Evolutionary conservation across 768 basidiomycete species (phyloP).

Genomic region (Psilocybe tampanensis): DNA sequence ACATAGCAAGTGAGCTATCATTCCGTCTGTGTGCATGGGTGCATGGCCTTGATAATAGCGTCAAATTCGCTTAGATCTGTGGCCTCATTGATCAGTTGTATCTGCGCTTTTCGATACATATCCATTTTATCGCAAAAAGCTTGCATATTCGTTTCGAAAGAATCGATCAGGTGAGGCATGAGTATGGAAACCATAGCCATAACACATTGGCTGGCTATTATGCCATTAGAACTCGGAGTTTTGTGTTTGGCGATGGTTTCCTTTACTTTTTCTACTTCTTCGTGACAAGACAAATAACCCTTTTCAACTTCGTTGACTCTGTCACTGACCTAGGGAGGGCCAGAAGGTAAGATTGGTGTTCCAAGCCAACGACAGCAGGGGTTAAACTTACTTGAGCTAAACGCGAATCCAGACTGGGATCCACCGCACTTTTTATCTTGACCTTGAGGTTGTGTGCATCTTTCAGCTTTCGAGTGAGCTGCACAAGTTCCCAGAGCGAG

Average conservation of each 20-base stretch:
- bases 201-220: background rate
- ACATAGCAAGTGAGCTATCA: too few species aligned
- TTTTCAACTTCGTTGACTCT: background rate
- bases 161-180: background rate
- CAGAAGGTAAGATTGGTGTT: background rate
- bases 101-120: background rate
- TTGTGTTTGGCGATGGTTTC: background rate
- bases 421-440: background rate
- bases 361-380: too few species aligned
- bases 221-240: too few species aligned
- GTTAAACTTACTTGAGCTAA: background rate
- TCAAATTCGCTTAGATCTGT: background rate
- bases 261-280: background rate
- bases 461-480: too few species aligned
- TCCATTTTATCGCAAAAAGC: background rate
- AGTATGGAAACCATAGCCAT: background rate
- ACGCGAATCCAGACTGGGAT: background rate
- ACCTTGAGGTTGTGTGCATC: background rate
- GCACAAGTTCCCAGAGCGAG: too few species aligned
- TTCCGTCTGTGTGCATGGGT: too few species aligned
- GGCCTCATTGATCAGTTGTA: background rate
- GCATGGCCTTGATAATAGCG: too few species aligned
- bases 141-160: background rate
- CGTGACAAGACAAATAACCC: background rate
- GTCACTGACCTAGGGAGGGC: background rate